Evolutionary conservation across 1,284 basidiomycete genomes (phyloP).

Genomic region (Ganoderma sinense): DNA sequence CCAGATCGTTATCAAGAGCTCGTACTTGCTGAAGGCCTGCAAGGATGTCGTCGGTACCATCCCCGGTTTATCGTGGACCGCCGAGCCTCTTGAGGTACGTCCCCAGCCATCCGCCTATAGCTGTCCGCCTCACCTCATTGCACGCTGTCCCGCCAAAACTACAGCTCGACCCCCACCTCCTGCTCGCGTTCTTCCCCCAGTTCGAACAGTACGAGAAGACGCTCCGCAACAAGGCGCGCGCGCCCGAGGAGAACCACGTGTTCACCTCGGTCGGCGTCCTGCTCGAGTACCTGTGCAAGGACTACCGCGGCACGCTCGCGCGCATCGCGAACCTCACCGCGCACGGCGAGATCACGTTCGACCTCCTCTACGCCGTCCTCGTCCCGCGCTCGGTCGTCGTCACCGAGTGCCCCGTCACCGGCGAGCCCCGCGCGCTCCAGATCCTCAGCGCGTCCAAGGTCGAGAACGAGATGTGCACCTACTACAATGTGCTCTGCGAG

Average conservation of each 20-base stretch:
- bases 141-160: neutral
- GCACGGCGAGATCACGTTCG: slow-evolving; percentile 62
- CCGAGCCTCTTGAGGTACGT: slow-evolving; percentile 57
- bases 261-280: slow-evolving; percentile 47
- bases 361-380: slow-evolving; percentile 50
- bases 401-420: slow-evolving; percentile 33
- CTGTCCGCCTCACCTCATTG: neutral
- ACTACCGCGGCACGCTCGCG: slow-evolving; percentile 55
- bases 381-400: slow-evolving; percentile 24
- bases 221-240: slow-evolving; percentile 45
- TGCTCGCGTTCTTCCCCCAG: slow-evolving; percentile 57
- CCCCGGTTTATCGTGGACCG: slow-evolving; percentile 64
- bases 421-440: slow-evolving; percentile 54
- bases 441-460: slow-evolving; percentile 46
- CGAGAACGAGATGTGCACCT: slow-evolving; percentile 34
- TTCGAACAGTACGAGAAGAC: slow-evolving; percentile 53
- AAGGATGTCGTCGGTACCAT: slow-evolving; percentile 59
- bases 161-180: slow-evolving; percentile 59
- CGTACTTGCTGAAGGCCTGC: slow-evolving; percentile 60
- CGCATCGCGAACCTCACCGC: slow-evolving; percentile 53
- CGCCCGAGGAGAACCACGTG: slow-evolving; percentile 48
- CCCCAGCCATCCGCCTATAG: neutral
- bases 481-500: slow-evolving; percentile 52
- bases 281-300: slow-evolving; percentile 51
- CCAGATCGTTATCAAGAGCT: slow-evolving; percentile 61